These are phyloP conservation scores for Rhodosporidiobolus sp. DNA, from an alignment of 768 basidiomycete species.

Conservation along the genomic window DNA sequence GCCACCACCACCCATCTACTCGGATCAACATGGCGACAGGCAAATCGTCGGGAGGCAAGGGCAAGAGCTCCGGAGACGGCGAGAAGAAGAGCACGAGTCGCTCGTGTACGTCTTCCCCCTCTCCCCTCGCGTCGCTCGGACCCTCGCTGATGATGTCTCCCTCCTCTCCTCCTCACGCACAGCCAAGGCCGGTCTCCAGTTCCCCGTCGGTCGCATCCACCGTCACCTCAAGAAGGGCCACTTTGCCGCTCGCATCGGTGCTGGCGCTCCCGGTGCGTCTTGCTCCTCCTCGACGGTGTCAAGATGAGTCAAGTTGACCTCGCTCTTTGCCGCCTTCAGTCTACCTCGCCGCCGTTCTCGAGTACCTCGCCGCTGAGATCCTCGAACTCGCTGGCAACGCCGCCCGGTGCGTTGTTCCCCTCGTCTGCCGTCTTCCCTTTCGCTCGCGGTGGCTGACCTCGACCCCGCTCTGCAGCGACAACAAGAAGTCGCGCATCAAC, in stretches of 20 bases:
- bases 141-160: no score
- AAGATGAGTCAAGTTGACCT: conserved; percentile 36
- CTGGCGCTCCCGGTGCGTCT: conserved; percentile 65
- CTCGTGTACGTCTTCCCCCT: neutral
- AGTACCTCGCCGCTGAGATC: conserved; percentile 81
- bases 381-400: conserved; percentile 72
- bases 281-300: neutral
- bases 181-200: conserved; percentile 59
- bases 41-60: neutral
- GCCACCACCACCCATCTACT: neutral
- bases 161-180: neutral
- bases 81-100: neutral
- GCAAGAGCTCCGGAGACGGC: neutral
- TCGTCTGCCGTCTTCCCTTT: conserved; percentile 57
- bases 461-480: no score
- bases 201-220: conserved; percentile 95
- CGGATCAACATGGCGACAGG: neutral
- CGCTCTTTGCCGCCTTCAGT: neutral
- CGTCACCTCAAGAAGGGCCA: conserved; percentile 81
- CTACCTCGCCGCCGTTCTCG: conserved; percentile 13
- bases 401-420: conserved; percentile 51
- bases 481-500: conserved; percentile 59
- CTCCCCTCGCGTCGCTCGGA: neutral
- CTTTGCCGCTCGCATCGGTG: conserved; percentile 82
- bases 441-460: conserved; percentile 50